A percentile compares a stretch with the other conserved stretches of the same genome.
These are phyloP conservation scores for Drechslerella coelobrocha DNA, from an alignment of 2,329 filamentous ascomycete species.

Conservation along the genomic window DNA sequence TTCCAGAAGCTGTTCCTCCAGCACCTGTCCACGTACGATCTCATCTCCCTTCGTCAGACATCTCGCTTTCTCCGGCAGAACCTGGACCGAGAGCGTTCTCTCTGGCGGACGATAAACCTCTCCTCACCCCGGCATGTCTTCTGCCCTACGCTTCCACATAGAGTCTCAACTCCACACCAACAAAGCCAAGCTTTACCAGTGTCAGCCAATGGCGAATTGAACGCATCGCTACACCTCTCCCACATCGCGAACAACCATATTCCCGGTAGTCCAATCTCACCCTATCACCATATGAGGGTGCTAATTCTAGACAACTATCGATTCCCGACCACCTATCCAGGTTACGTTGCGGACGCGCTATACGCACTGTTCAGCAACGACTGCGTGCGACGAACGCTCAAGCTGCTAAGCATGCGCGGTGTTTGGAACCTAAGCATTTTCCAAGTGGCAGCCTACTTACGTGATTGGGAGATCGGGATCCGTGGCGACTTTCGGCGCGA, in stretches of 20 bases:
- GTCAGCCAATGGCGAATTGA: background rate
- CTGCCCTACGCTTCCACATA: background rate
- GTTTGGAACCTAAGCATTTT: constrained; percentile 26
- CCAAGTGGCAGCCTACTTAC: constrained; percentile 16
- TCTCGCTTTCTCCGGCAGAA: constrained; percentile 28
- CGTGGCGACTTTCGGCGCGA: constrained; percentile 29
- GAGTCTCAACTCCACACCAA: background rate
- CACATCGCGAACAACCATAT: constrained; percentile 30
- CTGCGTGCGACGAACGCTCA: constrained; percentile 25
- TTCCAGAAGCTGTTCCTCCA: constrained; percentile 31
- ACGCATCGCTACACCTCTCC: background rate
- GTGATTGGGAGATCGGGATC: constrained; percentile 38
- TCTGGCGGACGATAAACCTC: constrained; percentile 42
- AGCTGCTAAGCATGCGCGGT: constrained; percentile 32
- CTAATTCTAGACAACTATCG: constrained; percentile 43
- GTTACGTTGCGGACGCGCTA: constrained; percentile 18
- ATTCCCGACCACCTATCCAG: constrained; percentile 14
- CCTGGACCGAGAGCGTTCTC: constrained; percentile 31
- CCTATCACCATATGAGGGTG: constrained; percentile 34
- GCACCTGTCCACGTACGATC: constrained; percentile 31
- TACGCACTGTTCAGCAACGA: constrained; percentile 32
- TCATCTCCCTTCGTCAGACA: constrained; percentile 40
- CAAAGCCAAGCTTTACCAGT: background rate
- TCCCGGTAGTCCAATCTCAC: constrained; percentile 34
- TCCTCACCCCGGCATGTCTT: constrained; percentile 13